These are phyloP conservation scores for Trichophyton simii DNA, from an alignment of 2,329 filamentous ascomycete genomes.

Conservation along the genomic window DNA sequence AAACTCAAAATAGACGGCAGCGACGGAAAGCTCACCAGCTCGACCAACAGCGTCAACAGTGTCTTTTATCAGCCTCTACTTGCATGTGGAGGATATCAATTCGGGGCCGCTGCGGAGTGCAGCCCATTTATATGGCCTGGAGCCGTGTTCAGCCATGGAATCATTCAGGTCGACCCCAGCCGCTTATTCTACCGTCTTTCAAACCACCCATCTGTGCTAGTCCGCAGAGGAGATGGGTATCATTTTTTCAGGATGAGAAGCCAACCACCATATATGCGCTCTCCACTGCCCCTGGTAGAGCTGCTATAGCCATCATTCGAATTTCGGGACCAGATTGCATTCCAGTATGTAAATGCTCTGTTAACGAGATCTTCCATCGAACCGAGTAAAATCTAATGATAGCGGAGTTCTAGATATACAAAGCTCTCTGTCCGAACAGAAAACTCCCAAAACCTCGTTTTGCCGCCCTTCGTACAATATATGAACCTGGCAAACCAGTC, in stretches of 20 bases:
- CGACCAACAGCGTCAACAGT: background rate
- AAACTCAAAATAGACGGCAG: background rate
- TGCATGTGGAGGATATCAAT: conserved; percentile 2
- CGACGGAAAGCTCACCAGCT: background rate
- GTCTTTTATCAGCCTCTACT: background rate
- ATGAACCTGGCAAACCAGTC: conserved; percentile 40
- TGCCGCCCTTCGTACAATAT: conserved; percentile 64
- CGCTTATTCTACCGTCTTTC: background rate
- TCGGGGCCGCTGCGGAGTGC: background rate
- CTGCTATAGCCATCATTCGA: conserved; percentile 81
- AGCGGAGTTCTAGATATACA: conserved; percentile 44
- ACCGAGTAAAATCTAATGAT: conserved; percentile 3
- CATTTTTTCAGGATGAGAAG: conserved; percentile 4
- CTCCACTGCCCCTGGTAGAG: conserved; percentile 72
- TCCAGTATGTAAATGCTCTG: conserved; percentile 37
- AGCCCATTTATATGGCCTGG: background rate
- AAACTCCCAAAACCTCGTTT: conserved; percentile 45
- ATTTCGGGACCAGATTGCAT: conserved; percentile 68
- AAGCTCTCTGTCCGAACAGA: conserved; percentile 46
- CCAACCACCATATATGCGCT: conserved; percentile 72
- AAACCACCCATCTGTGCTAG: background rate
- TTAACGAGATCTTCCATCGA: background rate
- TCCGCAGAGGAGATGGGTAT: background rate
- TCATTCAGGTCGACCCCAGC: background rate
- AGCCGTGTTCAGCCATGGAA: background rate